Conservation (phyloP, 2,329 filamentous ascomycete species). For the Pyrenochaeta sp. region DNA sequence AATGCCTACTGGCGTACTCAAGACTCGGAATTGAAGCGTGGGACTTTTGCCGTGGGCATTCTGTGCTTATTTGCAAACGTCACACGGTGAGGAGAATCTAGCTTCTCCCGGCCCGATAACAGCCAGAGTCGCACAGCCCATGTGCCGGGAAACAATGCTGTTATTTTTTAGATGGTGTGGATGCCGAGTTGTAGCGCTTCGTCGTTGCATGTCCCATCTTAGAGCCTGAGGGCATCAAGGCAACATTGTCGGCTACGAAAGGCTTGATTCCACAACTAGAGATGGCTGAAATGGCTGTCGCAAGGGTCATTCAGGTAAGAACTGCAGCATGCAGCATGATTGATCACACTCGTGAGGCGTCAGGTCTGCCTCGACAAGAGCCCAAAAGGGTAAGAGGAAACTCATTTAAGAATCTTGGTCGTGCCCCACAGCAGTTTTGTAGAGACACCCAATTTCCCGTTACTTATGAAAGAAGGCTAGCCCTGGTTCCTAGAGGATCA, state of each 20-base stretch:
- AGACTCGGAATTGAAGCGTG: constrained; percentile 1
- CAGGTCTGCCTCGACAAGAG: neutral
- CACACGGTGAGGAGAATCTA: neutral
- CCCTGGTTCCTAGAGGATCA: neutral
- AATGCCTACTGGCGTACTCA: constrained; percentile 9
- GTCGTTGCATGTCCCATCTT: too few relatives aligned
- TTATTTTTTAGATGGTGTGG: neutral
- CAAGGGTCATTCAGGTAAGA: constrained; percentile 4
- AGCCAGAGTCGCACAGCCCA: neutral
- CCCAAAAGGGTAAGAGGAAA: constrained; percentile 1
- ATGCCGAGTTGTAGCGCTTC: too few relatives aligned
- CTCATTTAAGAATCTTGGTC: neutral
- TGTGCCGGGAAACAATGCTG: neutral
- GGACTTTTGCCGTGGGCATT: constrained; percentile 21
- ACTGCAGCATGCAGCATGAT: neutral
- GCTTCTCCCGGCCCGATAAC: neutral
- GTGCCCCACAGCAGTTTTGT: neutral
- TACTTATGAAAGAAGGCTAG: constrained; percentile 5
- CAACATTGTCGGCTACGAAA: neutral
- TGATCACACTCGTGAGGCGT: constrained; percentile 2
- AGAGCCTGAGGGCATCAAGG: neutral
- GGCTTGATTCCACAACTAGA: neutral
- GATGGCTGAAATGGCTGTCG: neutral
- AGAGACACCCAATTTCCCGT: constrained; percentile 8
- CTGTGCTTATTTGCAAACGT: constrained; percentile 1